Conservation (phyloP, 306 rosid genomes). For the Abrus pulchellus region DNA sequence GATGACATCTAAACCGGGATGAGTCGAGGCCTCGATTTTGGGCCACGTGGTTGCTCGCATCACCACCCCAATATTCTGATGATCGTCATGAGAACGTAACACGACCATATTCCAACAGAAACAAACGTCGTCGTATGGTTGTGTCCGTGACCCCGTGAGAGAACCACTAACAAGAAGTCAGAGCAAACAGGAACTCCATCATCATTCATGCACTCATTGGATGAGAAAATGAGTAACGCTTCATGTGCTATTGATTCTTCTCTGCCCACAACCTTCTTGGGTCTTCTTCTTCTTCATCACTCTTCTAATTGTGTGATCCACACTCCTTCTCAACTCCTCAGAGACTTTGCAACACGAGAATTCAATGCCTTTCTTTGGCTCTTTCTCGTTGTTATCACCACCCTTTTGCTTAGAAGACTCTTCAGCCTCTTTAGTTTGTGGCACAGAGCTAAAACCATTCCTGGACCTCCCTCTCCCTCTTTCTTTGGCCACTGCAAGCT, state of each 20-base stretch:
- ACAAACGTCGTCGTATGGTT: too few species aligned
- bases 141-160: too few species aligned
- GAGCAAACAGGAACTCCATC: too few species aligned
- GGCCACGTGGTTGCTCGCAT: too few species aligned
- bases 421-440: conserved; percentile 55
- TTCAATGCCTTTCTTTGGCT: conserved; percentile 84
- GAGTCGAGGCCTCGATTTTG: too few species aligned
- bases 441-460: conserved; percentile 57
- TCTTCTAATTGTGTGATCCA: not conserved
- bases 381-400: conserved; percentile 59
- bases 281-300: conserved; percentile 49
- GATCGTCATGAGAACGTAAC: too few species aligned
- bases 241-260: not conserved
- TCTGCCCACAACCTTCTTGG: conserved; percentile 46
- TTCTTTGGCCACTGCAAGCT: conserved; percentile 69
- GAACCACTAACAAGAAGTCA: too few species aligned
- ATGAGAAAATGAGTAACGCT: not conserved
- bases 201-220: too few species aligned
- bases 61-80: too few species aligned
- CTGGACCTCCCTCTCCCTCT: conserved; percentile 72
- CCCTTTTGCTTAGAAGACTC: conserved; percentile 56
- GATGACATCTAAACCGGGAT: too few species aligned
- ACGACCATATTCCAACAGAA: too few species aligned
- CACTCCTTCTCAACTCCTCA: conserved; percentile 50
- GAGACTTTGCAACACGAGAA: conserved; percentile 67